Evolutionary conservation across 2,329 filamentous ascomycete genomes (phyloP), one percentile per base, ranked within the genome.

Genomic region (Epichloe elymi): DNA sequence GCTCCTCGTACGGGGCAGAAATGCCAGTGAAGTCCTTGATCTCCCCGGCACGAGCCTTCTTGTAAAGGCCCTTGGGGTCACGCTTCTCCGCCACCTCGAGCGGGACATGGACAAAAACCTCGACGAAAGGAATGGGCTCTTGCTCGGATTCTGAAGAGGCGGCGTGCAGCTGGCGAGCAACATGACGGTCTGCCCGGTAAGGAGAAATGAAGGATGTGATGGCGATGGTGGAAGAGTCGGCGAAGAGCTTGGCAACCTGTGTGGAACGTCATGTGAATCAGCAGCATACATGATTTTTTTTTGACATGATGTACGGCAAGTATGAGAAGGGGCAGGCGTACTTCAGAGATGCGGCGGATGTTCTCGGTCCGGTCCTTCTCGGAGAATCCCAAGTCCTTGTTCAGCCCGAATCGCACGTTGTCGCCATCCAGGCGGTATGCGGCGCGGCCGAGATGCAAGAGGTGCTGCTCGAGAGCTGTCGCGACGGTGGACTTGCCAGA

Each of bases 1-100:
- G 93, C 55, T 82, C 87, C 78, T 98, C 93, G 67, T 98, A 98
- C 2, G 93, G 93, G 33, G 91, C 89, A 58, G 85, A 90, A 62
- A 97, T 88, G 51, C 93, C 93, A 1, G 93, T 98, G 67, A 98
- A 98, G 60, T 97, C 88, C 70, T 94, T 93, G 70, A 97, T 97
- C 68, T 94, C 82, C 43, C 93, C 93, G 48, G 86, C 84, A 43
- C 91, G 76, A 12, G 93, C 93, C 80, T 95, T 95, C 78, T 95
- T 95, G 74, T 98, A 98, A 54, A 97, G 73, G 5, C 91, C 93
- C 80, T 98, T 98, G 46, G 93, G 93, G 65, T 98, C 93, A 56
- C 93, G 82, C 78, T 91, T 76, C 79, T 97, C 91, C 38, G 93
- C 91, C 43, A 93, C 88, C 69, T 88, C 87, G 58, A 97, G 78